Conservation (phyloP, 768 basidiomycete genomes). For the Lepiota subincarnata region DNA sequence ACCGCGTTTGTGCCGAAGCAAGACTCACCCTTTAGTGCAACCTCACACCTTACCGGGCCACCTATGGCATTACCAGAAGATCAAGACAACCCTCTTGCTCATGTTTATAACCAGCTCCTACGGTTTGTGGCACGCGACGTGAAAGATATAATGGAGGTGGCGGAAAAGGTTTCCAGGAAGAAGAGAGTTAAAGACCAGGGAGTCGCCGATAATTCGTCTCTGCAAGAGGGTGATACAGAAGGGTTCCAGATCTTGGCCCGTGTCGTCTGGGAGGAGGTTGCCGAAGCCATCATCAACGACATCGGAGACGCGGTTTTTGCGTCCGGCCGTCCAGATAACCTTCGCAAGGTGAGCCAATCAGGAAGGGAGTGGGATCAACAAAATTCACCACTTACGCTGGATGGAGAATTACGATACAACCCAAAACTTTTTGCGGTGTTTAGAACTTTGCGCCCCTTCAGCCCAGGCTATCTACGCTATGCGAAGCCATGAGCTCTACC, state of each 20-base stretch:
- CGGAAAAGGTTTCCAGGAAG: constrained; percentile 50
- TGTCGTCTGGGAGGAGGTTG: constrained; percentile 87
- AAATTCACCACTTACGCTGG: not conserved
- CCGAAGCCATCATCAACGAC: constrained; percentile 76
- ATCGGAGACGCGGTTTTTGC: constrained; percentile 82
- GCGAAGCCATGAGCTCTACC: constrained; percentile 67
- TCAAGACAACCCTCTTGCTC: constrained; percentile 61
- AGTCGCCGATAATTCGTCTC: constrained; percentile 5
- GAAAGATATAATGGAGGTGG: constrained; percentile 67
- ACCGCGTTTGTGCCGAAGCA: constrained; percentile 51
- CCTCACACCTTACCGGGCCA: constrained; percentile 26
- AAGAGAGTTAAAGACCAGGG: not conserved
- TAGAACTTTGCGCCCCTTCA: constrained; percentile 83
- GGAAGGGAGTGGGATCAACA: not conserved
- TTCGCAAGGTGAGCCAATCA: constrained; percentile 65
- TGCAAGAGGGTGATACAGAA: constrained; percentile 22
- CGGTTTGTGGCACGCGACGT: constrained; percentile 78
- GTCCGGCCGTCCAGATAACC: constrained; percentile 87
- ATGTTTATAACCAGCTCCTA: constrained; percentile 78
- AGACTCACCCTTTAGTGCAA: constrained; percentile 41
- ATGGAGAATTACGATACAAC: constrained; percentile 82
- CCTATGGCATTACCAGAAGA: constrained; percentile 49
- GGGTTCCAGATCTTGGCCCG: constrained; percentile 85
- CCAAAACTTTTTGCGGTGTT: constrained; percentile 72
- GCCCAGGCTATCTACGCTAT: constrained; percentile 63